These are phyloP conservation scores for Lippia alba DNA, from an alignment of 305 asterid species.

Conservation along the genomic window DNA sequence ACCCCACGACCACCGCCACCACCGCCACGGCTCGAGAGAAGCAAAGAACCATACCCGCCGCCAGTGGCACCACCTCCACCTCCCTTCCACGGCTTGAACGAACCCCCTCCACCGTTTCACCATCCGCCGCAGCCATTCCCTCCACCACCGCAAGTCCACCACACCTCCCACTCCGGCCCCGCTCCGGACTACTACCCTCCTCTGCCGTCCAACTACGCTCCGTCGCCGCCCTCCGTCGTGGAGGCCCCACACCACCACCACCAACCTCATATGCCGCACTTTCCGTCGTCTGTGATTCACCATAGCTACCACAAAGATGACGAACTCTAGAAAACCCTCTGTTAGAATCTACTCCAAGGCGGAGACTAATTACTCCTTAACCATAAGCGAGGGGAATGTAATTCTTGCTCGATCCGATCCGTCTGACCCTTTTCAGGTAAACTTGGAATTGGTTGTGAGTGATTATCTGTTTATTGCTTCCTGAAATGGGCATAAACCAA, in stretches of 20 bases:
- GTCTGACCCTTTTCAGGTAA: constrained; percentile 66
- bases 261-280: constrained; percentile 49
- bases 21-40: constrained; percentile 25
- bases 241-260: constrained; percentile 42
- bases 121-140: constrained; percentile 37
- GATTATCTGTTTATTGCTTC: background rate
- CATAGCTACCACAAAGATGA: constrained; percentile 32
- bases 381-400: constrained; percentile 62
- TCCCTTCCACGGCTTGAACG: constrained; percentile 11
- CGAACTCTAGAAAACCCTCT: constrained; percentile 56
- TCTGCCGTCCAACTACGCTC: constrained; percentile 30
- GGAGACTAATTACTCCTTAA: constrained; percentile 56
- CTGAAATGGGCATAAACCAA: too few species aligned
- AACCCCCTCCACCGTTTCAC: constrained; percentile 36
- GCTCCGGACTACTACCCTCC: constrained; percentile 35
- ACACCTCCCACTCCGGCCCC: constrained; percentile 39
- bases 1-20: constrained; percentile 29
- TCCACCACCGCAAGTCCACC: constrained; percentile 41
- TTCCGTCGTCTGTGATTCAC: constrained; percentile 37
- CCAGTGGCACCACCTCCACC: constrained; percentile 13
- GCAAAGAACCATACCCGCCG: constrained; percentile 27
- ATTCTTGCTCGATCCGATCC: constrained; percentile 60
- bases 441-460: background rate
- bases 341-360: constrained; percentile 76
- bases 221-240: constrained; percentile 43